A percentile compares a stretch with the other conserved stretches of the same genome.
These are phyloP conservation scores for Boletus sensibilis DNA, from an alignment of 768 basidiomycete species.

Conservation along the genomic window DNA sequence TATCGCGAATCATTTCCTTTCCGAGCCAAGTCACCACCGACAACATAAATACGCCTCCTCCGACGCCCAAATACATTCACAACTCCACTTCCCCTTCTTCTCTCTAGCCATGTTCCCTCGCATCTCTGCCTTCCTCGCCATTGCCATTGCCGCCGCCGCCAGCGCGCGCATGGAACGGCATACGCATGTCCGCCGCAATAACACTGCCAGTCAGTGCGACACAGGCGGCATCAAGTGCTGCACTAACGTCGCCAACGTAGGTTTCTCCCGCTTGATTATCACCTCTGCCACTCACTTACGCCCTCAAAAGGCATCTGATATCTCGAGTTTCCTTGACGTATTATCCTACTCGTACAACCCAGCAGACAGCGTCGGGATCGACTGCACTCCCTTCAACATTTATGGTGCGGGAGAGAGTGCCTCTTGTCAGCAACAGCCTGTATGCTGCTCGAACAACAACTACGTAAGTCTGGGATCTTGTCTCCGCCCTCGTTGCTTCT, in stretches of 20 bases:
- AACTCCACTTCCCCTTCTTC: not conserved
- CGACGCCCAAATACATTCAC: not conserved
- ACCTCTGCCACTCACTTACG: not conserved
- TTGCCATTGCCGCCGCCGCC: slow-evolving; percentile 17
- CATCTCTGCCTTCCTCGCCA: slow-evolving; percentile 17
- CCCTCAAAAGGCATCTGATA: slow-evolving; percentile 9
- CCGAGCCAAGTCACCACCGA: slow-evolving; percentile 1
- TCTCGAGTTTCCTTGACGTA: slow-evolving; percentile 1
- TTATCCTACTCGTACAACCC: slow-evolving; percentile 14
- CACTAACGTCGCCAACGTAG: slow-evolving; percentile 18
- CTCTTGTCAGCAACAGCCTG: slow-evolving; percentile 24
- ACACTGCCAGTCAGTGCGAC: slow-evolving; percentile 10
- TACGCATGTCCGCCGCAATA: slow-evolving; percentile 7
- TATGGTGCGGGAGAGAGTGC: slow-evolving; percentile 21
- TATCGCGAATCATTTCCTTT: slow-evolving; percentile 15
- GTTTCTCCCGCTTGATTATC: slow-evolving; percentile 2
- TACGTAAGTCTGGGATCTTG: slow-evolving; percentile 16
- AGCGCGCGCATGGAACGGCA: slow-evolving; percentile 27
- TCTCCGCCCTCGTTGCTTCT: not conserved
- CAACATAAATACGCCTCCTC: slow-evolving; percentile 24
- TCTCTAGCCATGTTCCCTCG: slow-evolving; percentile 22
- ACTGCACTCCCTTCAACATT: slow-evolving; percentile 23
- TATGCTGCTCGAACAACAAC: slow-evolving; percentile 22
- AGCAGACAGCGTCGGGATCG: slow-evolving; percentile 24
- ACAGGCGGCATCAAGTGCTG: slow-evolving; percentile 24